Percentiles rank a stretch among this genome's conserved stretches.
Evolutionary conservation across 306 rosid genomes (phyloP).

Genomic region (Heteromeles arbutifolia): DNA sequence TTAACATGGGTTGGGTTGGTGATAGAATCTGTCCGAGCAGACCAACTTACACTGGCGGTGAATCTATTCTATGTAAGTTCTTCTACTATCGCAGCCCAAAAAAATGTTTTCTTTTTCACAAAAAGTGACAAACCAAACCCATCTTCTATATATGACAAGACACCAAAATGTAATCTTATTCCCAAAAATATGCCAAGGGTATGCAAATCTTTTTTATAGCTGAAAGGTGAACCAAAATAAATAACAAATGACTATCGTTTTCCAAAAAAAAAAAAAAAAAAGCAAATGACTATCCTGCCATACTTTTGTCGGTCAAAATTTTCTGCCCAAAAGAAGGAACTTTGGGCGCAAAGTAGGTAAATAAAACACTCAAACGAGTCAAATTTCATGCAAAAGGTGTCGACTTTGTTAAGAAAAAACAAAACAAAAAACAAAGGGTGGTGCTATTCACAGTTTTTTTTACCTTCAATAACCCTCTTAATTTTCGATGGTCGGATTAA

Average conservation of each 20-base stretch:
- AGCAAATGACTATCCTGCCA: neutral
- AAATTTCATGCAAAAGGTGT: neutral
- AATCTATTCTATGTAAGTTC: neutral
- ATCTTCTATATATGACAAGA: neutral
- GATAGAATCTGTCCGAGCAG: neutral
- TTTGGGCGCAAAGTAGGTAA: neutral
- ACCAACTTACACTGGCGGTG: neutral
- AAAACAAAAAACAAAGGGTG: too few relatives aligned
- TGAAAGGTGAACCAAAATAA: neutral
- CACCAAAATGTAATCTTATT: neutral
- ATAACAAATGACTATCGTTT: neutral
- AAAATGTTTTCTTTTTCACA: neutral
- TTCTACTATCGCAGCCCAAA: neutral
- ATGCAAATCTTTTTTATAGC: neutral
- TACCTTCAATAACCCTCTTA: rapidly evolving
- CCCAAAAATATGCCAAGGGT: neutral
- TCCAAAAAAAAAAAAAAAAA: too few relatives aligned
- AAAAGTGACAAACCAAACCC: neutral
- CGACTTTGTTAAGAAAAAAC: neutral
- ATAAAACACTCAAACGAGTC: neutral
- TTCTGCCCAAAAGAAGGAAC: neutral
- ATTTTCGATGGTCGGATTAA: rapidly evolving
- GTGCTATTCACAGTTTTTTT: too few relatives aligned
- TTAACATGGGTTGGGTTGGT: neutral
- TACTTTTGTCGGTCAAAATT: neutral